Evolutionary conservation across 2,329 filamentous ascomycete genomes (phyloP), one percentile per base, ranked within the genome.

Genomic region (Monosporascus sp.): DNA sequence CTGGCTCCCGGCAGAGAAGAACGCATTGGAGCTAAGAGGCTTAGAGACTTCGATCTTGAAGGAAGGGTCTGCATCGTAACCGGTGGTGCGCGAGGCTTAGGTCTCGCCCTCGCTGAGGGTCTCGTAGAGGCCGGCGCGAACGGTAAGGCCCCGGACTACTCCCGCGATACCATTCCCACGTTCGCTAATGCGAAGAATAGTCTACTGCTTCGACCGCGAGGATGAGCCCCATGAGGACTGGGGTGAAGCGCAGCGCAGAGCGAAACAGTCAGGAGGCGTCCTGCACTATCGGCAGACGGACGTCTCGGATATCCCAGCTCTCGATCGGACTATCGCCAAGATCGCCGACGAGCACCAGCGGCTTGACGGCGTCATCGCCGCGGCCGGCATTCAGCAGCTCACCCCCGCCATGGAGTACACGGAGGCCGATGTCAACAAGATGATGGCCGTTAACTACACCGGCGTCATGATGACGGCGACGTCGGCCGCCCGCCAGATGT

Each of bases 61-160:
- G 81, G 82, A 54, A 86, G 85, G 62, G 79, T 88, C 1, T 81
- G 90, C 47, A 68, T 88, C 31, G 84, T 91, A 3, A 88, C 87
- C 2, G 88, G 88, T 18, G 88, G 81, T 51, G 88, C 82, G 2
- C 78, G 84, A 55, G 89, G 89, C 0, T 77, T 92, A 9, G 88
- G 88, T n/a, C 71, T 93, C 20, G 82, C 85, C 6, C 81, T 91
- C 62, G 82, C 87, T 1, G 87, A 92, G 63, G 87, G 85, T 1
- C 72, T 92, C 15, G 74, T 89, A 14, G 87, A 92, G 69, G 88
- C 88, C 24, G 88, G 89, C 20, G 89, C 87, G 24, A 88, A 75
- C 58, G 80, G 81, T 82, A 61, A 48, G 65, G 31, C 11, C 31
- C 31, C 4, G 31, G 31, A 35, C 11, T 35, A 14, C 31, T 35